Percentiles rank a stretch among this genome's conserved stretches.
Conservation (phyloP, 2,329 filamentous ascomycete species). For the Talaromyces sp. region DNA sequence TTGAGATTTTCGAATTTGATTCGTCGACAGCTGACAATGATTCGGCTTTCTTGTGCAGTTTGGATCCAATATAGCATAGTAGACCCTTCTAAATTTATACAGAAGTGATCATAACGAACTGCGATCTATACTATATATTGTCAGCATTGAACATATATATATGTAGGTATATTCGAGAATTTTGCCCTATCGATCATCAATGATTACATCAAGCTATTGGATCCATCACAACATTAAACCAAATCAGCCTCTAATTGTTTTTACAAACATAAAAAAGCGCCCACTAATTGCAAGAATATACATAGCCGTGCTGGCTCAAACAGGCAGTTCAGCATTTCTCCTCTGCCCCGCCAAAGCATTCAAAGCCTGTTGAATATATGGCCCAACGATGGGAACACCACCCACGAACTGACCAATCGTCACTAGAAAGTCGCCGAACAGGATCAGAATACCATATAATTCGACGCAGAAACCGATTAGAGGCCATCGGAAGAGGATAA, state of each 20-base stretch:
- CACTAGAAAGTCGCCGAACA: conserved; percentile 95
- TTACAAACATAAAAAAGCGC: not conserved
- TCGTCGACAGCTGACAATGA: no score
- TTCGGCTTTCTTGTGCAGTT: no score
- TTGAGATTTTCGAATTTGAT: no score
- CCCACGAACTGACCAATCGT: conserved; percentile 86
- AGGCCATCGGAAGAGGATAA: conserved; percentile 89
- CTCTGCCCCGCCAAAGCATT: conserved; percentile 67
- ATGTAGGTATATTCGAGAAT: no score
- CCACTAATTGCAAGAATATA: not conserved
- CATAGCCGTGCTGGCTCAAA: conserved; percentile 15
- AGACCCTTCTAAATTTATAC: no score
- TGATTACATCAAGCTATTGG: not conserved
- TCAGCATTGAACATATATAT: not conserved
- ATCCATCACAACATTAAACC: conserved; percentile 2
- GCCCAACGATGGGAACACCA: conserved; percentile 78
- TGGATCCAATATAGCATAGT: no score
- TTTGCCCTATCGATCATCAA: not conserved
- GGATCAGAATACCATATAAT: conserved; percentile 83
- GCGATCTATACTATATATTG: no score
- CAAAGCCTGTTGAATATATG: conserved; percentile 72
- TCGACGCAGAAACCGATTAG: conserved; percentile 87
- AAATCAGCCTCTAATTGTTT: not conserved
- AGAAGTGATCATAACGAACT: no score
- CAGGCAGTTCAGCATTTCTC: conserved; percentile 66